Evolutionary conservation across 73 alveolate species (phyloP).

Genomic region (Uronychia binucleata): DNA sequence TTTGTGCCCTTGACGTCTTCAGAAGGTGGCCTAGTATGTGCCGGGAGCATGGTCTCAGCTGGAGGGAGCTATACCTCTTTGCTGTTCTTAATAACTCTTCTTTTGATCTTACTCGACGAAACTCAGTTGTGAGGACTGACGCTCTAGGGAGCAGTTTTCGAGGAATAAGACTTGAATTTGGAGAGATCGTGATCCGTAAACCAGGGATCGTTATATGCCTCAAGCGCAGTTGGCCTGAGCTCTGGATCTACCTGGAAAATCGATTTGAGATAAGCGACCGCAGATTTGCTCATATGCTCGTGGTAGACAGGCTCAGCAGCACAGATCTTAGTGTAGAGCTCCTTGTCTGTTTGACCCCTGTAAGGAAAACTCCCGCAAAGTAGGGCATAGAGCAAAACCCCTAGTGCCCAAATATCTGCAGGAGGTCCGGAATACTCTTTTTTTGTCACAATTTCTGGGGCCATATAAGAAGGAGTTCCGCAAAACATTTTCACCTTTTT

Average conservation of each 20-base stretch:
- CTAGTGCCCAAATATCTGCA: conserved; percentile 40
- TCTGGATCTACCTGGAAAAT: too few species aligned
- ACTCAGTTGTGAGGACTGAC: neutral
- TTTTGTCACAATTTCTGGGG: conserved; percentile 13
- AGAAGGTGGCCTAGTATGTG: neutral
- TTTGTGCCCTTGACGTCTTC: neutral
- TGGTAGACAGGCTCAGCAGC: neutral
- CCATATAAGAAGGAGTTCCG: conserved; percentile 19
- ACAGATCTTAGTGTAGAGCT: neutral
- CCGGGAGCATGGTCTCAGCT: neutral
- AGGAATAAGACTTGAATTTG: too few species aligned
- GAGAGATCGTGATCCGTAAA: too few species aligned
- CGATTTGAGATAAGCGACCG: too few species aligned
- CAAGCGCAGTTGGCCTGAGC: too few species aligned
- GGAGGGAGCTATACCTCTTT: neutral
- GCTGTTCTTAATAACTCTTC: neutral
- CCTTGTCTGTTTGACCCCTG: neutral
- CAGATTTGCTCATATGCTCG: too few species aligned
- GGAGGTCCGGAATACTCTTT: conserved; percentile 11
- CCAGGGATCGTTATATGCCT: too few species aligned
- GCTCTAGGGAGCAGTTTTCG: too few species aligned
- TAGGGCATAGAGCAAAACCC: conserved; percentile 13
- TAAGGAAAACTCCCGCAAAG: conserved; percentile 1
- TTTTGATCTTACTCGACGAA: neutral
- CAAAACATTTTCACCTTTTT: neutral